These are phyloP conservation scores for Metschnikowia cerradonensis DNA, from an alignment of 805 yeast genomes.

Conservation along the genomic window DNA sequence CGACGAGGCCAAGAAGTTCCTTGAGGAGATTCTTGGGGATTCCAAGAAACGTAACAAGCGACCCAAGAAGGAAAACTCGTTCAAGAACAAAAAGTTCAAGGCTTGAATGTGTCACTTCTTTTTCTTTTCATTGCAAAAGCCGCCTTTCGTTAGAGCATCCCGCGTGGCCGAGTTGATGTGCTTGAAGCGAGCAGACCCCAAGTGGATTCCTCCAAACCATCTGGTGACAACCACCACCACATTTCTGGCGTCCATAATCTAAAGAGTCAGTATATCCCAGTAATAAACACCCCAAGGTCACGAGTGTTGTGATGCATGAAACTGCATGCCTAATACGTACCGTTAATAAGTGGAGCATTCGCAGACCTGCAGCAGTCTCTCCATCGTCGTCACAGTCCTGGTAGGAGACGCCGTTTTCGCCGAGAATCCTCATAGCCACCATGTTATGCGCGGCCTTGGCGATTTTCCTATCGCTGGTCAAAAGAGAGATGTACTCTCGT, in stretches of 20 bases:
- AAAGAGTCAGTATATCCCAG: constrained; percentile 22
- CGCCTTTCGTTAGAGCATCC: constrained; percentile 71
- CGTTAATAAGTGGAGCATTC: constrained; percentile 73
- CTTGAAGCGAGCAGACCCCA: constrained; percentile 92
- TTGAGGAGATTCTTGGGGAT: constrained; percentile 12
- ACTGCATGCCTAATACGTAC: constrained; percentile 27
- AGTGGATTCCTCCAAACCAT: constrained; percentile 89
- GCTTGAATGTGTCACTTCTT: constrained; percentile 3
- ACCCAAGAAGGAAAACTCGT: constrained; percentile 2
- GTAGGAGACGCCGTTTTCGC: constrained; percentile 49
- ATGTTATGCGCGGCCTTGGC: constrained; percentile 73
- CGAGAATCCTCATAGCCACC: constrained; percentile 77
- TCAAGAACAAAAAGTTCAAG: constrained; percentile 7
- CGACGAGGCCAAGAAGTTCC: constrained; percentile 14
- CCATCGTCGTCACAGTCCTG: constrained; percentile 98
- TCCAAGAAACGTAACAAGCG: constrained; percentile 11
- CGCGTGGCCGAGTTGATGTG: constrained; percentile 89
- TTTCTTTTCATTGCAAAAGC: constrained; percentile 29
- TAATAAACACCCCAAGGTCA: not conserved
- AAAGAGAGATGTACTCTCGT: constrained; percentile 40
- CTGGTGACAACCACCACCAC: constrained; percentile 82
- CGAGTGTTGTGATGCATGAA: not conserved
- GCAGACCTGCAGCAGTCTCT: constrained; percentile 91
- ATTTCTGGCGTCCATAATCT: constrained; percentile 75
- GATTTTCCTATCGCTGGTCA: constrained; percentile 64